A percentile compares a stretch with the other conserved stretches of the same genome.
Evolutionary conservation across 306 rosid species (phyloP).

Genomic region (barrel medic (Medicago truncatula)): DNA sequence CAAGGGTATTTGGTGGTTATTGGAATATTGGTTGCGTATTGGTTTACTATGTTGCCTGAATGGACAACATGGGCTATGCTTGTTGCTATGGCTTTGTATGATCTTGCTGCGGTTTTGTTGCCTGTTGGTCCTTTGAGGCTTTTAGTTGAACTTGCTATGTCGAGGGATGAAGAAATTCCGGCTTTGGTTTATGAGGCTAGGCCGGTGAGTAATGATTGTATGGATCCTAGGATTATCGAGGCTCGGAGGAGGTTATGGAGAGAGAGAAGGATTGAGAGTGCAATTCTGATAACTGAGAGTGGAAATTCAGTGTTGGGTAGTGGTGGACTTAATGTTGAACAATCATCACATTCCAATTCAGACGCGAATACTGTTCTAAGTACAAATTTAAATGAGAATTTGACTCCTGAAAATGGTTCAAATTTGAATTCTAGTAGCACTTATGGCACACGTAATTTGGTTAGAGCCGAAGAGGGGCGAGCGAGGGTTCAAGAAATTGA

Average conservation of each 20-base stretch:
- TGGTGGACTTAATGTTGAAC: conserved; percentile 38
- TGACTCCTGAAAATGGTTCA: conserved; percentile 38
- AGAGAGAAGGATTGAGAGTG: conserved; percentile 55
- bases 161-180: conserved; percentile 93
- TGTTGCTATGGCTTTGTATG: conserved; percentile 90
- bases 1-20: conserved; percentile 83
- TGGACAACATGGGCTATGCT: conserved; percentile 96
- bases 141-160: conserved; percentile 88
- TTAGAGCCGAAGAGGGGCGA: conserved; percentile 67
- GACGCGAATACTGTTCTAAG: conserved; percentile 22
- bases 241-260: conserved; percentile 83
- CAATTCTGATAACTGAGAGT: conserved; percentile 34
- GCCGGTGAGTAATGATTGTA: conserved; percentile 62
- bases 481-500: conserved; percentile 45
- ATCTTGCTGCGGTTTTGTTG: conserved; percentile 87
- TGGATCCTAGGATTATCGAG: conserved; percentile 42
- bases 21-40: conserved; percentile 91
- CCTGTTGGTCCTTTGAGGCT: conserved; percentile 88
- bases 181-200: conserved; percentile 97
- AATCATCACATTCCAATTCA: conserved; percentile 31
- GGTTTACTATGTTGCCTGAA: conserved; percentile 93
- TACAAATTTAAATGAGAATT: conserved; percentile 37
- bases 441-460: conserved; percentile 33
- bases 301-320: conserved; percentile 44
- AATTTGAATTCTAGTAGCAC: conserved; percentile 41